These are phyloP conservation scores for Parafenestella ontariensis DNA, from an alignment of 2,329 filamentous ascomycete species.

Conservation along the genomic window DNA sequence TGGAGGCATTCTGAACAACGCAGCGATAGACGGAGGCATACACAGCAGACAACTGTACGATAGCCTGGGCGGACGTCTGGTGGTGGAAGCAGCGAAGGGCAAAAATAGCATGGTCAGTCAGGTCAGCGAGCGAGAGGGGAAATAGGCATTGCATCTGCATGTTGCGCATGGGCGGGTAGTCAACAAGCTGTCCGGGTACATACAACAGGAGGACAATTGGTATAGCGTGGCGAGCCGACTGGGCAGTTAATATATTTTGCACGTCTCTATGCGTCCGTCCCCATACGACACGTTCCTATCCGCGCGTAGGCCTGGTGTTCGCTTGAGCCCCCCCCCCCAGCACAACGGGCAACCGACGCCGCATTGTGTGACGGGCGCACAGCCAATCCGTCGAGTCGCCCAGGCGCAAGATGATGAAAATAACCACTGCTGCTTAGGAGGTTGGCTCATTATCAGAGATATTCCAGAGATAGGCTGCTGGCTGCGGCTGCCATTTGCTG, in stretches of 20 bases:
- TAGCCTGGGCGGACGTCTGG: constrained; percentile 15
- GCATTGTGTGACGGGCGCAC: not conserved
- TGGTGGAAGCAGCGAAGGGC: constrained; percentile 5
- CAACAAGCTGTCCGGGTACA: constrained; percentile 11
- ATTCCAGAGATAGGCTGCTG: not conserved
- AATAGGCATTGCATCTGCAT: constrained; percentile 10
- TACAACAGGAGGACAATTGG: constrained; percentile 11
- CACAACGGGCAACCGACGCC: constrained; percentile 8
- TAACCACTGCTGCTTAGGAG: no score
- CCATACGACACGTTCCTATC: no score
- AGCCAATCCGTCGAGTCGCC: not conserved
- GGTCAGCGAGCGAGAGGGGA: constrained; percentile 6
- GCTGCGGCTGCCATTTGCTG: not conserved
- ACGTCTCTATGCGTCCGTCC: constrained; percentile 1
- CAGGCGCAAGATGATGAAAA: not conserved
- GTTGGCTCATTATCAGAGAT: not conserved
- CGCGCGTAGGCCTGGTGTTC: not conserved
- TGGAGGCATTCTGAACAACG: constrained; percentile 1
- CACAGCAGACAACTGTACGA: constrained; percentile 31
- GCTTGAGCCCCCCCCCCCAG: constrained; percentile 3
- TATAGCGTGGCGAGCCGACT: constrained; percentile 4
- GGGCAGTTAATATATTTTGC: constrained; percentile 15
- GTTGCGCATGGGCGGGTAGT: constrained; percentile 14
- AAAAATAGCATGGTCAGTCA: constrained; percentile 3
- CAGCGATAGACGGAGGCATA: constrained; percentile 22